These are phyloP conservation scores for Ophiostoma quercus DNA, from an alignment of 2,329 filamentous ascomycete genomes.

Conservation along the genomic window DNA sequence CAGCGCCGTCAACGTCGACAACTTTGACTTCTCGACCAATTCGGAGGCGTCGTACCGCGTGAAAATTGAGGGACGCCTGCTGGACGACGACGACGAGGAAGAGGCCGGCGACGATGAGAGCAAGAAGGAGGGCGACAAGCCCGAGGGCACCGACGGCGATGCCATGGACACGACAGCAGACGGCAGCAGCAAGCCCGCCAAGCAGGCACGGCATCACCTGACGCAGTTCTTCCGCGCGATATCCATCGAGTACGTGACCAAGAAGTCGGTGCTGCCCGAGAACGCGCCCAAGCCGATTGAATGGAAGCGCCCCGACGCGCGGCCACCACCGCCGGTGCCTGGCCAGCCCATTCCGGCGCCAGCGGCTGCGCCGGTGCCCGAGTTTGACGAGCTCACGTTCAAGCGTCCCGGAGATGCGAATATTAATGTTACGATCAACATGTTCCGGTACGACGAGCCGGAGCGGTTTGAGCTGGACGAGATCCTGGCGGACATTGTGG, in stretches of 20 bases:
- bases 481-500: constrained; percentile 74
- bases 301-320: constrained; percentile 75
- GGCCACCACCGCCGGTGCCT: constrained; percentile 40
- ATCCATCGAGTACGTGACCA: constrained; percentile 63
- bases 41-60: constrained; percentile 78
- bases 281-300: constrained; percentile 52
- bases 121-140: constrained; percentile 44
- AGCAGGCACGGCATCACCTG: constrained; percentile 45
- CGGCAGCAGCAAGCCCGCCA: constrained; percentile 36
- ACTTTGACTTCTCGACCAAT: constrained; percentile 75
- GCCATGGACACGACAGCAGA: constrained; percentile 59
- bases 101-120: constrained; percentile 35
- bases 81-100: constrained; percentile 57
- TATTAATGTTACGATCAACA: constrained; percentile 81
- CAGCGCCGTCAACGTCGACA: constrained; percentile 60
- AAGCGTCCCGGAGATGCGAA: constrained; percentile 91
- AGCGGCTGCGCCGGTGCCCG: constrained; percentile 48
- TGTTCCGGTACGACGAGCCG: constrained; percentile 76
- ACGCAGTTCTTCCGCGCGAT: constrained; percentile 81
- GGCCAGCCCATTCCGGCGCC: constrained; percentile 20
- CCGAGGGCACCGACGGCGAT: constrained; percentile 43
- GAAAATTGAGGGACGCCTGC: constrained; percentile 81
- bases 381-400: constrained; percentile 89
- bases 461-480: constrained; percentile 78
- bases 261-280: constrained; percentile 33